Percentiles rank a stretch among this genome's conserved stretches.
phyloP scores from a whole-genome alignment of 306 rosid species.

The Cucumis sativus region DNA sequence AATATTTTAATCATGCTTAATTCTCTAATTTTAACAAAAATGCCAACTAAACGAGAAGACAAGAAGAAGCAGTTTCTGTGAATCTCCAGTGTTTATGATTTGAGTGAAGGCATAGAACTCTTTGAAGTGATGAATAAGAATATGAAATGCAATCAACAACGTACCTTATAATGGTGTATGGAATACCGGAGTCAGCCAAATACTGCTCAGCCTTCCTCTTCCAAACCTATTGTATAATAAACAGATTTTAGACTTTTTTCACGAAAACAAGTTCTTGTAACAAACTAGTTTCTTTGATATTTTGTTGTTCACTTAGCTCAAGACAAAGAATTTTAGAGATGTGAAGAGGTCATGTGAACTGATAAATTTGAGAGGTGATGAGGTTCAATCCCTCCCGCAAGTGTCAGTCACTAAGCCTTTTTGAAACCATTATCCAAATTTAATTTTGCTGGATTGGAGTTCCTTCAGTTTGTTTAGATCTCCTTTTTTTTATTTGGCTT shows the following conservation, averaged over 20 bases:
- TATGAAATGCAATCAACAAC: background rate
- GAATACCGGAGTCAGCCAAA: slow-evolving; percentile 78
- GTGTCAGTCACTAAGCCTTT: too few relatives aligned
- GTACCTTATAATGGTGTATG: slow-evolving; percentile 89
- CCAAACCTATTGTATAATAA: slow-evolving; percentile 49
- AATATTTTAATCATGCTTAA: background rate
- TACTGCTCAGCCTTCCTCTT: slow-evolving; percentile 96
- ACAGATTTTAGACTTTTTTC: background rate
- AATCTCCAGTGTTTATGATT: background rate
- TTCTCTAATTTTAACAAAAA: background rate
- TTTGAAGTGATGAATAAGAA: background rate
- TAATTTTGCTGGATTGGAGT: too few relatives aligned
- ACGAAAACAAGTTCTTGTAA: background rate
- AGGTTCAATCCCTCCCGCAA: too few relatives aligned
- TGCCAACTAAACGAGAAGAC: background rate
- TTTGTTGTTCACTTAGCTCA: too few relatives aligned
- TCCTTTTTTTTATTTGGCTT: too few relatives aligned
- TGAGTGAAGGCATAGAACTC: background rate
- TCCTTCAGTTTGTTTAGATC: too few relatives aligned
- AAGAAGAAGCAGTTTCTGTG: background rate
- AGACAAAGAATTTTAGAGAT: too few relatives aligned
- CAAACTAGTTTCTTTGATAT: too few relatives aligned
- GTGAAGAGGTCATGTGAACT: too few relatives aligned
- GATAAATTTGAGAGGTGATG: too few relatives aligned
- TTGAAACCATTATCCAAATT: too few relatives aligned